Percentiles rank a stretch among this genome's conserved stretches.
These are phyloP conservation scores for Phytophthora pini DNA, from an alignment of 352 stramenopile species.

Conservation along the genomic window DNA sequence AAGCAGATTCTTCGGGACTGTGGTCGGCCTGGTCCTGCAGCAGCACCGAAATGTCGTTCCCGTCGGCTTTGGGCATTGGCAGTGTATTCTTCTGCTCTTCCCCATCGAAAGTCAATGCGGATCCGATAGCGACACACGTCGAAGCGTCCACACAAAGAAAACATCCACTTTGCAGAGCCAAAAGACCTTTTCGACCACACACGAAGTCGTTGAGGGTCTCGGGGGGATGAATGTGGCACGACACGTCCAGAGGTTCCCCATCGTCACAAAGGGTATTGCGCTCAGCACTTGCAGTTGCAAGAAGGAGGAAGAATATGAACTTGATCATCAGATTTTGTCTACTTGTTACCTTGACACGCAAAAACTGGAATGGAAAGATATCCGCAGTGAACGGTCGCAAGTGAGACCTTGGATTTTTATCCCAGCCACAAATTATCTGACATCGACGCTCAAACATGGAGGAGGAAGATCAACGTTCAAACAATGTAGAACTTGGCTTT, in stretches of 20 bases:
- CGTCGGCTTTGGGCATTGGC: constrained; percentile 27
- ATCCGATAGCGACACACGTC: constrained; percentile 32
- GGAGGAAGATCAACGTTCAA: no score
- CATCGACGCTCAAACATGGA: neutral
- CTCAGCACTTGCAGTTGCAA: constrained; percentile 14
- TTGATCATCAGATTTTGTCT: constrained; percentile 6
- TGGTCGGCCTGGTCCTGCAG: constrained; percentile 29
- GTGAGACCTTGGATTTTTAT: constrained; percentile 9
- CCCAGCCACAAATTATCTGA: neutral
- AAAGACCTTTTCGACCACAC: constrained; percentile 34
- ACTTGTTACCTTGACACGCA: constrained; percentile 18
- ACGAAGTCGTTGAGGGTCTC: constrained; percentile 1
- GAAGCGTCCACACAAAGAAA: constrained; percentile 49
- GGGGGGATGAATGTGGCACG: constrained; percentile 13
- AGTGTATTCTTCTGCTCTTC: constrained; percentile 3
- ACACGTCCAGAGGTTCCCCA: constrained; percentile 17
- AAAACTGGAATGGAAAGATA: constrained; percentile 18
- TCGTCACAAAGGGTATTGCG: constrained; percentile 52
- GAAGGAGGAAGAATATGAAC: neutral
- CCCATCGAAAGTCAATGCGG: neutral
- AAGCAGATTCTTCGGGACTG: constrained; percentile 11
- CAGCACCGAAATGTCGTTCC: constrained; percentile 36
- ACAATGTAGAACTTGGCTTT: no score
- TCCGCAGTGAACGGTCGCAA: constrained; percentile 22
- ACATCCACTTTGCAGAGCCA: constrained; percentile 59